phyloP scores from a whole-genome alignment of 306 rosid species.

The Psophocarpus tetragonolobus region DNA sequence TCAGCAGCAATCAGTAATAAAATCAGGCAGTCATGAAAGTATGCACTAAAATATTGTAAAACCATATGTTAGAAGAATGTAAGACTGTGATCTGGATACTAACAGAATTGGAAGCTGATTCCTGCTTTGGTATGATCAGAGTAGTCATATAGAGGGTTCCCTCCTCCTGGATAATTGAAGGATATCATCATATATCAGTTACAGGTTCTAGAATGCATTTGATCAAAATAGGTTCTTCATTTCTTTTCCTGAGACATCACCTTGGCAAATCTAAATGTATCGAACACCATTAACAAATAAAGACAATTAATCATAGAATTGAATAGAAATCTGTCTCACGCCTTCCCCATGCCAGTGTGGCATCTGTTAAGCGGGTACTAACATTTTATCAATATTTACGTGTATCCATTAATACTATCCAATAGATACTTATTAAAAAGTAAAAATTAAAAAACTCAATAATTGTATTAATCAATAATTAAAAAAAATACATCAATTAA shows the following conservation, averaged over 20 bases:
- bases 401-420: too few relatives aligned
- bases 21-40: slow-evolving; percentile 22
- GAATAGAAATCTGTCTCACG: too few relatives aligned
- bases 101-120: slow-evolving; percentile 80
- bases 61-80: slow-evolving; percentile 3
- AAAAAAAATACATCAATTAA: too few relatives aligned
- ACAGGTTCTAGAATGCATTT: slow-evolving; percentile 1
- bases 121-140: slow-evolving; percentile 87
- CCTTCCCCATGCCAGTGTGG: too few relatives aligned
- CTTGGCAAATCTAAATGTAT: slow-evolving; percentile 6
- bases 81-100: slow-evolving; percentile 34
- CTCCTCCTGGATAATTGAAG: slow-evolving; percentile 52
- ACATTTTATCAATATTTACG: too few relatives aligned
- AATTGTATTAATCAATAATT: too few relatives aligned
- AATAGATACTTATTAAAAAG: too few relatives aligned
- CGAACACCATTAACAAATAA: neutral
- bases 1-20: slow-evolving; percentile 43
- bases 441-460: too few relatives aligned
- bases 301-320: slow-evolving; percentile 6
- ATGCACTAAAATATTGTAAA: neutral
- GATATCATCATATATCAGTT: slow-evolving; percentile 33
- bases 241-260: neutral
- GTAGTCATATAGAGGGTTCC: slow-evolving; percentile 76
- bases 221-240: slow-evolving; percentile 14
- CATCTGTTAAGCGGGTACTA: too few relatives aligned